Evolutionary conservation across 768 basidiomycete genomes (phyloP).

Genomic region (Psilocybe sp.): DNA sequence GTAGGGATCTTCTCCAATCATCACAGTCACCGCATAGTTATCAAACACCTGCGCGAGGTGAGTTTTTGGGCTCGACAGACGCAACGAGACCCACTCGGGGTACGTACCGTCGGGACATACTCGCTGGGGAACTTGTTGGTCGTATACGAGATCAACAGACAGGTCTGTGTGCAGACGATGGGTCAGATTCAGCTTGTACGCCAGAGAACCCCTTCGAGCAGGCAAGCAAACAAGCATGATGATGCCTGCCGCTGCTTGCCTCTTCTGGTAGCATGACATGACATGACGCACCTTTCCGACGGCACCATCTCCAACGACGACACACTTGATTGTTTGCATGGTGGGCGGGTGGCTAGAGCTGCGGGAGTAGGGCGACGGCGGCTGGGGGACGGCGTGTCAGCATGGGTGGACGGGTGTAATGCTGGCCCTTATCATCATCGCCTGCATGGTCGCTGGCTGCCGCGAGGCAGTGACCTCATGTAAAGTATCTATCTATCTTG

Average conservation of each 20-base stretch:
- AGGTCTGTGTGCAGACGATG: slow-evolving; percentile 48
- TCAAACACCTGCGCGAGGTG: slow-evolving; percentile 71
- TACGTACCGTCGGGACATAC: slow-evolving; percentile 94
- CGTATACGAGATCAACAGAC: slow-evolving; percentile 94
- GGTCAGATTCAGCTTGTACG: background rate
- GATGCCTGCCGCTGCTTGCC: no score
- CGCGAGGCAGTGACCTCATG: slow-evolving; percentile 41
- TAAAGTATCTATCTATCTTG: slow-evolving; percentile 31
- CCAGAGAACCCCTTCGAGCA: background rate
- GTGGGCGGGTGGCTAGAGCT: slow-evolving; percentile 19
- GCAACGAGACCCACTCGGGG: slow-evolving; percentile 21
- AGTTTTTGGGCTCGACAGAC: slow-evolving; percentile 9
- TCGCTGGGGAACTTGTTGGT: slow-evolving; percentile 99
- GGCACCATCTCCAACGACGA: slow-evolving; percentile 97
- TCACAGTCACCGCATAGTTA: slow-evolving; percentile 99
- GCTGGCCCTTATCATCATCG: slow-evolving; percentile 13
- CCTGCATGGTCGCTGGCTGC: slow-evolving; percentile 4
- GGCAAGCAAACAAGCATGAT: slow-evolving; percentile 2
- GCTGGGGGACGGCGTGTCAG: slow-evolving; percentile 15
- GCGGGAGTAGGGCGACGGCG: slow-evolving; percentile 11
- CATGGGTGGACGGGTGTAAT: slow-evolving; percentile 2
- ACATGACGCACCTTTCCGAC: slow-evolving; percentile 83
- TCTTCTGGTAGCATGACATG: no score
- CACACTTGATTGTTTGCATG: slow-evolving; percentile 98
- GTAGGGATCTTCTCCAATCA: slow-evolving; percentile 99